Evolutionary conservation across 1,284 basidiomycete genomes (phyloP), one percentile per base, ranked within the genome.

Genomic region (Fomitiporia mediterranea): DNA sequence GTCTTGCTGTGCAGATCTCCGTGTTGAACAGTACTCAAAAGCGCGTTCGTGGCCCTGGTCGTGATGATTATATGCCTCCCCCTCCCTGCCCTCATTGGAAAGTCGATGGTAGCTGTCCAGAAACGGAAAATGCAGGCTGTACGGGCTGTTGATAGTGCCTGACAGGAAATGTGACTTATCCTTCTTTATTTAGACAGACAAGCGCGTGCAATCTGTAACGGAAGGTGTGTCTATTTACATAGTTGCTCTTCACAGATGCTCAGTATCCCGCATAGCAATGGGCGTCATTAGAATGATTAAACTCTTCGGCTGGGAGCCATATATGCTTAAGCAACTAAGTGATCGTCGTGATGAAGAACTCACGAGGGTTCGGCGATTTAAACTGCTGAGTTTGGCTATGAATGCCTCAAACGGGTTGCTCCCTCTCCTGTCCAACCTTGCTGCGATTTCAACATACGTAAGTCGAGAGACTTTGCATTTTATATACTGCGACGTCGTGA

Each of bases 221-320:
- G 73, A 75, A 63, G 64, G 63, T 61, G 57, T 61, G 61, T 56
- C 49, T 17, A 11, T n/a, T 37, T 30, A 7, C 25, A 34, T 17
- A 21, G 4, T 9, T 23, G 8, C 13, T 30, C 17, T 17, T 44
- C 51, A 64, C 32, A 35, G 9, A 39, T 28, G 32, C 4, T 19
- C 46, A 32, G 15, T 38, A 38, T 2, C 27, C n/a, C n/a, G 28
- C 25, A 25, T 38, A 66, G 64, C 58, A 19, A 50, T 66, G 62
- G 66, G 64, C 30, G 60, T 70, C 2, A 56, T 72, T 7, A 66
- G 76, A 9, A 78, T 79, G 69, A 69, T 81, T 68, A 84, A 84
- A 66, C 76, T 84, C 60, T 85, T 85, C 61, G 82, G 74, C 7
- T 83, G 80, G 80, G 80, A 82, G 60, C 64, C 64, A 4, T 69